Evolutionary conservation across 179 eudicot genomes (phyloP).

Genomic region (Patellifolia procumbens): DNA sequence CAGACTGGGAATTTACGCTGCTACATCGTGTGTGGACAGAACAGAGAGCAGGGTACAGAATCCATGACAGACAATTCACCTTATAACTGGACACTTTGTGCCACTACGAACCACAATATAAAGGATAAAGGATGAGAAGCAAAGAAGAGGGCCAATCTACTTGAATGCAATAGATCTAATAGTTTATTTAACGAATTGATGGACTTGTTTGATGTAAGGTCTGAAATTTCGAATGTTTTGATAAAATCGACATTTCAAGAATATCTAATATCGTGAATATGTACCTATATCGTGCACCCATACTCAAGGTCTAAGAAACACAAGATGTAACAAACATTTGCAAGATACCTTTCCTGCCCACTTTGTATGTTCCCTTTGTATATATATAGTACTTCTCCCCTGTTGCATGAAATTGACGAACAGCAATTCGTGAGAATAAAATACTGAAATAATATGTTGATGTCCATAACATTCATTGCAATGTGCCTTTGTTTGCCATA

Average conservation of each 20-base stretch:
- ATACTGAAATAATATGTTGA: background rate
- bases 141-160: no score
- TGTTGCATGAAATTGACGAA: conserved; percentile 34
- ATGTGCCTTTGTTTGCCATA: background rate
- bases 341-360: conserved; percentile 88
- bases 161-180: no score
- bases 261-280: no score
- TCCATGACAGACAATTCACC: background rate
- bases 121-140: background rate
- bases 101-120: background rate
- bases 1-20: background rate
- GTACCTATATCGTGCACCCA: background rate
- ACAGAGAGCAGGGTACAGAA: background rate
- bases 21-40: background rate
- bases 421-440: conserved; percentile 26
- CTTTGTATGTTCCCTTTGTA: conserved; percentile 83
- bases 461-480: background rate
- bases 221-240: background rate
- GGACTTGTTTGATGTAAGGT: background rate
- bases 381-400: conserved; percentile 81
- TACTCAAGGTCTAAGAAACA: background rate
- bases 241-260: no score
- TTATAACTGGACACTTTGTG: background rate
- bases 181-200: no score
- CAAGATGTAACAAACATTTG: background rate